Evolutionary conservation across 352 stramenopile genomes (phyloP).

Genomic region (Phytophthora palmivora): DNA sequence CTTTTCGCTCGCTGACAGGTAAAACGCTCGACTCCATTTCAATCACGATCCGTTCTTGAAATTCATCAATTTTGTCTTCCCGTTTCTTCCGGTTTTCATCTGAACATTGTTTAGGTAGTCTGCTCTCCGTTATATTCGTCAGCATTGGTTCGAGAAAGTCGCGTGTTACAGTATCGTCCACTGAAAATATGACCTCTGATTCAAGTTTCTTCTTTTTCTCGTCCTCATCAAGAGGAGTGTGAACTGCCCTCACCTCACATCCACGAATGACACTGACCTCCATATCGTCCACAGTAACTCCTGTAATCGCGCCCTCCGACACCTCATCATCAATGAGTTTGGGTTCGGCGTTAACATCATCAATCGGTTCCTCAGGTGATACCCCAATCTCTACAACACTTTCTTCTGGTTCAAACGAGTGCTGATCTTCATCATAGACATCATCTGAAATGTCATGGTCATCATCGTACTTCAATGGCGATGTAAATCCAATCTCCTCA

Average conservation of each 20-base stretch:
- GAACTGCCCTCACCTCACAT: not conserved
- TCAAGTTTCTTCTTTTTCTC: constrained; percentile 2
- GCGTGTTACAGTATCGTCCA: not conserved
- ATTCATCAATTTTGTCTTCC: constrained; percentile 7
- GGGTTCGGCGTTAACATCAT: not conserved
- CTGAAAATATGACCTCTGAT: not conserved
- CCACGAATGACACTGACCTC: constrained; percentile 1
- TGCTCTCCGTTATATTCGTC: not conserved
- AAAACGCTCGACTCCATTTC: not conserved
- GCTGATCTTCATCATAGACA: constrained; percentile 29
- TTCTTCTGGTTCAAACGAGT: constrained; percentile 32
- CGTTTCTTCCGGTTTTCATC: constrained; percentile 14
- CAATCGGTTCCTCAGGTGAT: not conserved
- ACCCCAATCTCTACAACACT: constrained; percentile 14
- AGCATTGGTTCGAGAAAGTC: not conserved
- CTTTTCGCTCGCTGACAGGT: constrained; percentile 6
- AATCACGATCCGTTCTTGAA: not conserved
- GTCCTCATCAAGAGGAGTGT: not conserved
- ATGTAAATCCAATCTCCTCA: constrained; percentile 35
- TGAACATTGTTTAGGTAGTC: not conserved
- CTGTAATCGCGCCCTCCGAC: not conserved
- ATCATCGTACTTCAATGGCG: constrained; percentile 13
- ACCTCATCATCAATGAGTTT: not conserved
- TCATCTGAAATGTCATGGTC: constrained; percentile 18
- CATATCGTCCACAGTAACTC: not conserved